These are phyloP conservation scores for Hyaloscypha variabilis DNA, from an alignment of 495 filamentous ascomycete species.

Conservation along the genomic window DNA sequence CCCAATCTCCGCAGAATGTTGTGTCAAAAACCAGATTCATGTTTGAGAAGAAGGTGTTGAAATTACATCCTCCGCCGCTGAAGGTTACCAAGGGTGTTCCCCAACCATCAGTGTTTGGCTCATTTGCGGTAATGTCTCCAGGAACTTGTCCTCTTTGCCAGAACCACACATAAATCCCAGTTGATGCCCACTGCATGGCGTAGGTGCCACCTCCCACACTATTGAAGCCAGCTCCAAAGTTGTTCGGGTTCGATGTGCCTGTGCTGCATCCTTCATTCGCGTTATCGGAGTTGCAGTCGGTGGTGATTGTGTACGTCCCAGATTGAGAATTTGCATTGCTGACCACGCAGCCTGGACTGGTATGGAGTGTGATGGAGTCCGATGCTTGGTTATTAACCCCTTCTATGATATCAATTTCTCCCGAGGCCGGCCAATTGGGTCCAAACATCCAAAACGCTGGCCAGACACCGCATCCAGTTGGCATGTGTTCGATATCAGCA, in stretches of 20 bases:
- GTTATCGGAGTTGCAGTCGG: slow-evolving; percentile 58
- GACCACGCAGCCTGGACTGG: slow-evolving; percentile 60
- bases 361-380: slow-evolving; percentile 73
- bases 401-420: slow-evolving; percentile 87
- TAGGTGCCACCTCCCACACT: slow-evolving; percentile 71
- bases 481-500: slow-evolving; percentile 76
- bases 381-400: slow-evolving; percentile 64
- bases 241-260: slow-evolving; percentile 44
- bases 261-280: slow-evolving; percentile 52
- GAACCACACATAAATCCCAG: slow-evolving; percentile 60
- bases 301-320: slow-evolving; percentile 46
- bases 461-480: slow-evolving; percentile 61
- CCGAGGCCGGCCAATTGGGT: slow-evolving; percentile 66
- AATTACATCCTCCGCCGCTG: slow-evolving; percentile 59
- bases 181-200: slow-evolving; percentile 71
- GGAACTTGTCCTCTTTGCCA: slow-evolving; percentile 42
- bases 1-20: slow-evolving; percentile 76
- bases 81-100: slow-evolving; percentile 70
- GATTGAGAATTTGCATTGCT: slow-evolving; percentile 45
- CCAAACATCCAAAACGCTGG: slow-evolving; percentile 73
- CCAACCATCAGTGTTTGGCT: slow-evolving; percentile 51
- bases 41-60: slow-evolving; percentile 64
- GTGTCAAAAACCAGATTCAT: slow-evolving; percentile 80
- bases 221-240: slow-evolving; percentile 76
- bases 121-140: slow-evolving; percentile 51